These are phyloP conservation scores for Amniculicola lignicola DNA, from an alignment of 495 filamentous ascomycete genomes.

Conservation along the genomic window DNA sequence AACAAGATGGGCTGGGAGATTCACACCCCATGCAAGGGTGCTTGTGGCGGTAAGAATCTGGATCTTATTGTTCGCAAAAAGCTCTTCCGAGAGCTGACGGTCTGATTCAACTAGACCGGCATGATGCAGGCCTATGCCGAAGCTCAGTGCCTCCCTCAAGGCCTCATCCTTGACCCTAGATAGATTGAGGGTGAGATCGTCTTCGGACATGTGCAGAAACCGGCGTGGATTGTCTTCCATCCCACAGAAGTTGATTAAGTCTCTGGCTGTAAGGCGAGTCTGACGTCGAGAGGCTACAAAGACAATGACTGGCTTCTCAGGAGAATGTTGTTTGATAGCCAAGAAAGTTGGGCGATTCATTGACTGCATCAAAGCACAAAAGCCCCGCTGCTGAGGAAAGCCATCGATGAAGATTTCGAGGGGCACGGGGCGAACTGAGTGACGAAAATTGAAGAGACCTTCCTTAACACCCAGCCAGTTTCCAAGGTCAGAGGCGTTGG, in stretches of 20 bases:
- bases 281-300: constrained; percentile 96
- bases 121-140: constrained; percentile 96
- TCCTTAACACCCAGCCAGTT: constrained; percentile 99
- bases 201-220: constrained; percentile 90
- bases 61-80: constrained; percentile 97
- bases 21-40: constrained; percentile 97
- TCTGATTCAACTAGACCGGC: constrained; percentile 95
- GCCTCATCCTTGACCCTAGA: constrained; percentile 86
- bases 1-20: constrained; percentile 93
- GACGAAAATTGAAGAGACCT: constrained; percentile 94
- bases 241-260: constrained; percentile 94
- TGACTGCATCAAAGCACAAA: constrained; percentile 96
- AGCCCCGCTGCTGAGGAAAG: constrained; percentile 91
- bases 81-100: constrained; percentile 82
- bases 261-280: constrained; percentile 89
- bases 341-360: constrained; percentile 98
- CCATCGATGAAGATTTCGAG: constrained; percentile 96
- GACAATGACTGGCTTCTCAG: constrained; percentile 95
- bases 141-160: constrained; percentile 83
- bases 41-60: constrained; percentile 96
- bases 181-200: constrained; percentile 82
- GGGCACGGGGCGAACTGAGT: constrained; percentile 95
- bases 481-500: constrained; percentile 87
- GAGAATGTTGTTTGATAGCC: constrained; percentile 92
- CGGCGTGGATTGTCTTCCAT: constrained; percentile 97